Evolutionary conservation across 2,329 filamentous ascomycete genomes (phyloP).

Genomic region (Sphaerulina musiva): DNA sequence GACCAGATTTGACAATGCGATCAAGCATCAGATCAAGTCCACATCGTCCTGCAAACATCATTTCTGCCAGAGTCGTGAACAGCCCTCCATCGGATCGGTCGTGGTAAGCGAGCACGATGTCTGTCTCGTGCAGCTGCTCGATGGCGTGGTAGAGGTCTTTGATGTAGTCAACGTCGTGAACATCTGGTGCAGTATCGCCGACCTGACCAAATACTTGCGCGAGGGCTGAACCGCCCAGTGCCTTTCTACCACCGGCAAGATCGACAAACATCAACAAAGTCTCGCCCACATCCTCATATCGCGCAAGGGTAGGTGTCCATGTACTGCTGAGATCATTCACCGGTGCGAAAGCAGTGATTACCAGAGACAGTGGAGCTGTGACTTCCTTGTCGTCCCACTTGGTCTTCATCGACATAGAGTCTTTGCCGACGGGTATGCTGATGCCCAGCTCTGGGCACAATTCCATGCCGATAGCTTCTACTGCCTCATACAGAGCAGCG

Average conservation of each 20-base stretch:
- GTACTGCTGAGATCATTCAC: slow-evolving; percentile 77
- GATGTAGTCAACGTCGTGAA: slow-evolving; percentile 72
- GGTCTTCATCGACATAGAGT: slow-evolving; percentile 98
- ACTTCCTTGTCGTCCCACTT: slow-evolving; percentile 87
- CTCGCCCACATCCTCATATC: slow-evolving; percentile 80
- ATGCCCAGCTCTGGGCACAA: slow-evolving; percentile 85
- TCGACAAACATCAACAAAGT: slow-evolving; percentile 87
- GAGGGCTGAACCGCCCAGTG: slow-evolving; percentile 82
- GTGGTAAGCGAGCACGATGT: slow-evolving; percentile 84
- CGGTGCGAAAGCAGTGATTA: slow-evolving; percentile 84
- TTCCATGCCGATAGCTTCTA: slow-evolving; percentile 86
- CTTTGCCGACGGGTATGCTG: slow-evolving; percentile 93
- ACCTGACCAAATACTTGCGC: slow-evolving; percentile 84
- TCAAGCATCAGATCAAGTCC: slow-evolving; percentile 82
- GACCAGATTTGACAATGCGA: slow-evolving; percentile 57
- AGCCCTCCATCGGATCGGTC: slow-evolving; percentile 90
- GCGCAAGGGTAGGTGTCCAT: slow-evolving; percentile 85
- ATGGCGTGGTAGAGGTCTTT: slow-evolving; percentile 90
- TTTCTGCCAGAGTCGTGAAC: slow-evolving; percentile 83
- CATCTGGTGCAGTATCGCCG: slow-evolving; percentile 77
- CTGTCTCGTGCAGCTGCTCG: slow-evolving; percentile 57
- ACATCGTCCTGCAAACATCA: slow-evolving; percentile 95
- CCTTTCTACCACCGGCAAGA: slow-evolving; percentile 70
- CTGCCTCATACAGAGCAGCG: slow-evolving; percentile 85
- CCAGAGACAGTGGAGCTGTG: slow-evolving; percentile 81